Conservation (phyloP, 73 alveolate species). For the Stentor roeselii region DNA sequence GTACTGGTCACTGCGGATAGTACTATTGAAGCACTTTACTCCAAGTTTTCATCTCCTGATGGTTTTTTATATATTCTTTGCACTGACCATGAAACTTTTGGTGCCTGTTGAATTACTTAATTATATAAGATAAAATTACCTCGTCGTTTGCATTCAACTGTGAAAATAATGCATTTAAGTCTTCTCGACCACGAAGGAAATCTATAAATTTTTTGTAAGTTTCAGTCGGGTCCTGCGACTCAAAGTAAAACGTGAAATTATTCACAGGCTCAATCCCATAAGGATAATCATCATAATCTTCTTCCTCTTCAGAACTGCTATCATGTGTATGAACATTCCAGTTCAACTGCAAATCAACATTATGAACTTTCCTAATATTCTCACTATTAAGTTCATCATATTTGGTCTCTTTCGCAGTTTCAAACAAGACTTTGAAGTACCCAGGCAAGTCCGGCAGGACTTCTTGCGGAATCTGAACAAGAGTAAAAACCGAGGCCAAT, state of each 20-base stretch:
- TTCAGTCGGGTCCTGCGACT: not conserved
- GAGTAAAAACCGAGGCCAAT: not conserved
- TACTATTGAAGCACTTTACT: not conserved
- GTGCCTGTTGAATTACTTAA: not conserved
- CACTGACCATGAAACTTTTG: conserved; percentile 8
- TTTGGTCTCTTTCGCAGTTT: not conserved
- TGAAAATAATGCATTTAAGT: conserved; percentile 76
- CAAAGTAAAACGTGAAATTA: not conserved
- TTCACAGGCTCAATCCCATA: not conserved
- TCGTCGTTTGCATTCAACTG: conserved; percentile 73
- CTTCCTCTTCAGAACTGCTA: not conserved
- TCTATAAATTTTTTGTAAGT: conserved; percentile 40
- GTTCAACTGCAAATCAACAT: not conserved
- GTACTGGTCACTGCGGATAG: not conserved
- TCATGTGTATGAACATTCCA: not conserved
- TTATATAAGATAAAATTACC: conserved; percentile 16
- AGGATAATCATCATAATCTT: not conserved
- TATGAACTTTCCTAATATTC: too few relatives aligned
- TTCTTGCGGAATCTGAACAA: not conserved
- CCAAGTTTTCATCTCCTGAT: not conserved
- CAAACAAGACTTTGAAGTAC: not conserved
- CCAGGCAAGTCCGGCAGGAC: too few relatives aligned
- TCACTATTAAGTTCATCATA: not conserved
- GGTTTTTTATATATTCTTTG: conserved; percentile 24
- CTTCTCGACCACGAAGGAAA: conserved; percentile 52